Conservation (phyloP, 1,284 basidiomycete species). For the Cryptococcus amylolentus region DNA sequence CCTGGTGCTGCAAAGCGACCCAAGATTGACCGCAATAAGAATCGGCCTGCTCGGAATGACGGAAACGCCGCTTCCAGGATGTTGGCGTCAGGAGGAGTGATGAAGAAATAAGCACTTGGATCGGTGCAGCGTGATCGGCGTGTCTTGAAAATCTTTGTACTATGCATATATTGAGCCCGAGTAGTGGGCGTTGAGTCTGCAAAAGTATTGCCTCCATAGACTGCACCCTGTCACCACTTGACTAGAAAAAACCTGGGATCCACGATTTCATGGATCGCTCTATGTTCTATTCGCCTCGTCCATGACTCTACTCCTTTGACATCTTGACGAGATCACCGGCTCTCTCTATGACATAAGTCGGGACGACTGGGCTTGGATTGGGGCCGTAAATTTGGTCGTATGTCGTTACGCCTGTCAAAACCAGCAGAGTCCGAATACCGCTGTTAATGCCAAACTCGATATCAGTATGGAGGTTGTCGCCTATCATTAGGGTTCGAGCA, state of each 20-base stretch:
- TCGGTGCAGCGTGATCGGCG: too few relatives aligned
- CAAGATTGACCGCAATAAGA: constrained; percentile 26
- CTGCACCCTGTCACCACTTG: background rate
- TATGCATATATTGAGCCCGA: too few relatives aligned
- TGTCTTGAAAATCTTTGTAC: too few relatives aligned
- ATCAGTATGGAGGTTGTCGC: constrained; percentile 92
- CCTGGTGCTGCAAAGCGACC: constrained; percentile 26
- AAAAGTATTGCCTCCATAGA: background rate
- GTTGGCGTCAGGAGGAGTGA: background rate
- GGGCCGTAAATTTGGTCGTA: constrained; percentile 69
- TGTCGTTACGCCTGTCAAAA: constrained; percentile 83
- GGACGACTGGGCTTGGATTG: constrained; percentile 63
- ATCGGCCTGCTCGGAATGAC: constrained; percentile 9
- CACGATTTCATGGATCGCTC: too few relatives aligned
- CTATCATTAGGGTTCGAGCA: constrained; percentile 83
- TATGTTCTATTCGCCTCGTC: too few relatives aligned
- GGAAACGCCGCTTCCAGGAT: constrained; percentile 8
- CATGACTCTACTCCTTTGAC: constrained; percentile 14
- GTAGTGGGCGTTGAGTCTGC: background rate
- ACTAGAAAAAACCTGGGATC: background rate
- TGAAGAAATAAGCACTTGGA: too few relatives aligned
- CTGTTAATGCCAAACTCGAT: constrained; percentile 77
- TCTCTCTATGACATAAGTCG: constrained; percentile 74
- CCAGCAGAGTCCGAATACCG: constrained; percentile 80
- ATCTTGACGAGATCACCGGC: constrained; percentile 65